Conservation (phyloP, 768 basidiomycete genomes). For the Ramaria sp. region DNA sequence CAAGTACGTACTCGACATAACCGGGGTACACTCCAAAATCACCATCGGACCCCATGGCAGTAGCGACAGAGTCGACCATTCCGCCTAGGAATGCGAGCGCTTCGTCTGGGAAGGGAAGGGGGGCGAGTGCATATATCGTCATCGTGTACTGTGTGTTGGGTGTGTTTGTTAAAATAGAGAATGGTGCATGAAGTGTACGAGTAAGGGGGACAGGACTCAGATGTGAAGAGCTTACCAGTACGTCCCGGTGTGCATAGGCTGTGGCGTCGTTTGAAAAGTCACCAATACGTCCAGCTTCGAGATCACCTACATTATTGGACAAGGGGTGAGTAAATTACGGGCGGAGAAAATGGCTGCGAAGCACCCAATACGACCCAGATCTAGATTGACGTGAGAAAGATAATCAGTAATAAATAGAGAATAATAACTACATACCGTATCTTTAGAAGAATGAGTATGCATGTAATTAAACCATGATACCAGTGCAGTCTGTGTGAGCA, state of each 20-base stretch:
- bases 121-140: no score
- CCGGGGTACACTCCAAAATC: constrained; percentile 5
- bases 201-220: neutral
- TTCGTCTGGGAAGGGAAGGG: constrained; percentile 1
- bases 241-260: neutral
- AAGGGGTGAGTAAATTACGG: no score
- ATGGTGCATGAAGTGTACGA: neutral
- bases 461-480: no score
- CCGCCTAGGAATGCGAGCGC: neutral
- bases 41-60: neutral
- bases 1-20: neutral
- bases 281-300: neutral
- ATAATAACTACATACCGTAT: no score
- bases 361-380: no score
- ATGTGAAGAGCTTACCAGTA: neutral
- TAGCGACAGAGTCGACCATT: neutral
- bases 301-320: no score
- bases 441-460: no score
- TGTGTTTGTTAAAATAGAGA: neutral
- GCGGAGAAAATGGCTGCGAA: no score
- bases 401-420: no score
- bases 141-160: neutral
- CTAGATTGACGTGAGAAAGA: no score
- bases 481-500: no score
- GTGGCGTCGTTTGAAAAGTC: neutral